phyloP scores from a whole-genome alignment of 2,329 filamentous ascomycete species.

The Teratosphaeria destructans region DNA sequence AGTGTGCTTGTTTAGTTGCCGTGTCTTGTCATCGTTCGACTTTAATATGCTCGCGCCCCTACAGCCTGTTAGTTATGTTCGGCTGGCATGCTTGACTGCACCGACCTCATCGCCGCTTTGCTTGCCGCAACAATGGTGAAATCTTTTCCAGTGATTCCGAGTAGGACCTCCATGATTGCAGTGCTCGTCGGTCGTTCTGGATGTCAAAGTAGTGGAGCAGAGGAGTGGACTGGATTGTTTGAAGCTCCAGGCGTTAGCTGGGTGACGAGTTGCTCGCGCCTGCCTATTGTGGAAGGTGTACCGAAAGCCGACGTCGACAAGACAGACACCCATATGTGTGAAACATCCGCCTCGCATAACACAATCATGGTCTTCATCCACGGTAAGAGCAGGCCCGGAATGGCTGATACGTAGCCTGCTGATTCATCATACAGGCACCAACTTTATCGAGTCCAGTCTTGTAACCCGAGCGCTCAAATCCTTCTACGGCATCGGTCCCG shows the following conservation, averaged over 20 bases:
- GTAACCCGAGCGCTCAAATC: constrained; percentile 60
- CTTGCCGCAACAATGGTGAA: constrained; percentile 96
- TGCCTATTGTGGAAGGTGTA: background rate
- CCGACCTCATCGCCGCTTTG: constrained; percentile 72
- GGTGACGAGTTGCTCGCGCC: background rate
- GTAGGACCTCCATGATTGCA: constrained; percentile 77
- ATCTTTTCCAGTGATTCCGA: constrained; percentile 98
- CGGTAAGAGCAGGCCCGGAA: constrained; percentile 1
- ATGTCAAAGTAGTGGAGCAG: background rate
- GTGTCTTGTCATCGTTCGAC: constrained; percentile 91
- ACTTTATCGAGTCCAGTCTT: constrained; percentile 73
- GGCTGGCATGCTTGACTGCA: background rate
- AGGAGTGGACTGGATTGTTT: background rate
- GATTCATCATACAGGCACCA: constrained; percentile 39
- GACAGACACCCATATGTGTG: background rate
- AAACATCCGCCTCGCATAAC: constrained; percentile 3
- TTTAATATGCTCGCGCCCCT: constrained; percentile 94
- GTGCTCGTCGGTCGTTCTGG: background rate
- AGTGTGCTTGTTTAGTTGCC: constrained; percentile 82
- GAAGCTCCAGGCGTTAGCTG: background rate
- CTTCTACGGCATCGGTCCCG: constrained; percentile 77
- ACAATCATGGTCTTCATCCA: constrained; percentile 53
- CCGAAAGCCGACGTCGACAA: background rate
- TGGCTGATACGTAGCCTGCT: background rate
- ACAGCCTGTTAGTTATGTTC: background rate